Evolutionary conservation across 805 yeast species (phyloP), one percentile per base, ranked within the genome.

Genomic region (Yamadazyma phyllophila): DNA sequence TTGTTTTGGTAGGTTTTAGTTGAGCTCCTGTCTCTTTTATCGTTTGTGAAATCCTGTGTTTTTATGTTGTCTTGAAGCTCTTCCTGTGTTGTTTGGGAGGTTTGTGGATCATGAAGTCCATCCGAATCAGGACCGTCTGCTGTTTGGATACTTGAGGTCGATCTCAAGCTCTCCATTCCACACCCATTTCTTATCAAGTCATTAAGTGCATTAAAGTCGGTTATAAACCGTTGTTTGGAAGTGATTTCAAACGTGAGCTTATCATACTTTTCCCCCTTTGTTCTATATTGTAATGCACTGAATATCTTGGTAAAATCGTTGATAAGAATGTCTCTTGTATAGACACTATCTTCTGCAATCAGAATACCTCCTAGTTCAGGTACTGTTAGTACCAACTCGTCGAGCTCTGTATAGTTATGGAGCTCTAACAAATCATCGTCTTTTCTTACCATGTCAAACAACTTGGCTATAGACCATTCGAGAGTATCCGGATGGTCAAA

Each of bases 271-370:
- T 36, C 29, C 20, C 41, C 34, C 3, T 34, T 26, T 7, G 59
- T 51, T 17, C 55, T 51, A 3, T 34, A 44, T 9, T 45, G 43
- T 26, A 63, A 50, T 10, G 53, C 53, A 16, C 46, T 45, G 47
- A 61, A 64, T 17, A 60, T 43, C 16, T 50, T 41, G n/a, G 64
- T 38, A 29, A 69, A 56, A 47, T 65, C 71, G 13, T 49, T 49
- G 11, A 67, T 45, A 2, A 55, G 51, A 13, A 62, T 48, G 15
- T 61, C 59, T 15, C 55, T 48, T 3, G 65, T 45, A 45, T 64
- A 61, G 3, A 58, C 50, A 41, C 63, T 58, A 48, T 66, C 69
- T 44, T 69, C 71, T 1, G 67, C 48, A n/a, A 69, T 53, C n/a
- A 44, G 39, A 20, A 66, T 51, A 17, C 47, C 46, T 7, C 51